Evolutionary conservation across 352 stramenopile genomes (phyloP), one percentile per base, ranked within the genome.

Genomic region (Thraustotheca clavata): DNA sequence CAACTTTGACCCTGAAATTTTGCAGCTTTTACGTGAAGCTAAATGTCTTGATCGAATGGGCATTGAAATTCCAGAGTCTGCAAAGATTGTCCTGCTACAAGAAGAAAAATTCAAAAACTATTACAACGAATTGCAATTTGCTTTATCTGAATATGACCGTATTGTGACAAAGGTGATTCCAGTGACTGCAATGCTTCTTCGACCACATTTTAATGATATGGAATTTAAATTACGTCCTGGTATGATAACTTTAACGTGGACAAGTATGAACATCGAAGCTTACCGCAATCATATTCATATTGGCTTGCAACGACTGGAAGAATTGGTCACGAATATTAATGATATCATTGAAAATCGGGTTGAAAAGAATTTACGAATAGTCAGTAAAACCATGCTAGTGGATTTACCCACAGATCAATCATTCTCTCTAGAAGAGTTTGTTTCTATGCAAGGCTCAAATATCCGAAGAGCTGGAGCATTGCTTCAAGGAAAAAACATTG

Each of bases 231-330:
- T 99, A 9, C 91, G 96, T 3, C 96, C 96, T 3, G 96, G 96
- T 18, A 99, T 99, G 95, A 98, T 98, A 69, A 99, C 95, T n/a
- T 76, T 99, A 4, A 99, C 96, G 4, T 99, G 96, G 96, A 99
- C 96, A 14, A 98, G 94, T 50, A 98, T 99, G 95, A 99, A 99
- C 72, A 99, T 99, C 59, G 96, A 99, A 69, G 89, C 93, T 7
- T 99, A 99, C 68, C 97, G 97, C 27, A 89, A 89, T 57, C 92
- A 98, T 66, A 94, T 94, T 18, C 82, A 91, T 59, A 87, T 76
- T 3, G 96, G 96, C 0, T 72, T 99, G 6, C 93, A 96, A 48
- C 96, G 98, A 57, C 74, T 99, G 4, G 91, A 99, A 73, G 96
- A 99, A 67, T 72, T 99, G 38, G 95, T 99, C 61, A 96, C 81